These are phyloP conservation scores for Ustilago esculenta DNA, from an alignment of 1,284 basidiomycete species.

Conservation along the genomic window DNA sequence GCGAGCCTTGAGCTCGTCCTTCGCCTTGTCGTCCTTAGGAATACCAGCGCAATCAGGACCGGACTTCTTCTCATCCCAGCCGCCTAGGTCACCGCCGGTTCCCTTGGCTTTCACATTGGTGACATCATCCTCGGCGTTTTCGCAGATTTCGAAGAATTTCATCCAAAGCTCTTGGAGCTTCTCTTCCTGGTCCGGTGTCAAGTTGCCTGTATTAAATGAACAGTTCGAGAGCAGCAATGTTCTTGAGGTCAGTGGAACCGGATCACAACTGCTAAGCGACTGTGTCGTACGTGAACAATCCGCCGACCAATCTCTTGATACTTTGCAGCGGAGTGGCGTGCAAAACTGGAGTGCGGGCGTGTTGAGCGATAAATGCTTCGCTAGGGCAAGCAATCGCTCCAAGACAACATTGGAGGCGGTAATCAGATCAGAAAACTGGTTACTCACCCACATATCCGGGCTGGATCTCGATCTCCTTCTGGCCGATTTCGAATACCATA, in stretches of 20 bases:
- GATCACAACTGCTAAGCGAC: too few relatives aligned
- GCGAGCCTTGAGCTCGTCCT: constrained; percentile 62
- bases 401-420: too few relatives aligned
- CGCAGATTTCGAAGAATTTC: constrained; percentile 52
- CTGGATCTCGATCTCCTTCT: constrained; percentile 48
- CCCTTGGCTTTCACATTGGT: constrained; percentile 13
- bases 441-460: constrained; percentile 51
- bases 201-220: constrained; percentile 51
- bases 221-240: not conserved
- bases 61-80: constrained; percentile 47
- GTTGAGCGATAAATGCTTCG: too few relatives aligned
- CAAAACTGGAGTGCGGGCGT: too few relatives aligned
- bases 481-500: constrained; percentile 48
- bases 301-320: too few relatives aligned
- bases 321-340: too few relatives aligned
- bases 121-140: constrained; percentile 43
- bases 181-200: constrained; percentile 61
- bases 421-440: too few relatives aligned
- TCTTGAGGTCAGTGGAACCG: too few relatives aligned
- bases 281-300: too few relatives aligned
- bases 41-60: constrained; percentile 54
- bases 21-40: constrained; percentile 63
- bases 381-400: too few relatives aligned
- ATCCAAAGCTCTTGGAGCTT: constrained; percentile 65
- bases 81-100: constrained; percentile 26